Base-by-base conservation (phyloP, 2,329 filamentous ascomycete genomes). In the Daldinia sp. region DNA sequence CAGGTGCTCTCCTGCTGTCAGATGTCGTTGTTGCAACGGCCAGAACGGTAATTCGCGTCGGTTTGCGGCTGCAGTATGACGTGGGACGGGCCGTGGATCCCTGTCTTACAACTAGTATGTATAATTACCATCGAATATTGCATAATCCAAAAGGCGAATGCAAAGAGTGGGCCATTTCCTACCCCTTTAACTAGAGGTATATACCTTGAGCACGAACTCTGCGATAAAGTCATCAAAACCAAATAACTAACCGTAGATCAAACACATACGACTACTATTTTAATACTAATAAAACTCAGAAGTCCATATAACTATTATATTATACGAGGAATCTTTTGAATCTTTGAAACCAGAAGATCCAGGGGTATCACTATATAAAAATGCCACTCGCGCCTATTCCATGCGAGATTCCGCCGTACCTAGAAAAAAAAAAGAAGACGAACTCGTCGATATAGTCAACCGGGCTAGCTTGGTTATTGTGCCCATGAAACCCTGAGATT, bases 401-500 rank as follows among this genome's bases (percentile, higher is more conserved):
- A 61, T 63, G 23, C 52, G 51, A 37, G 17, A 59, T 60, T 57
- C 53, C 52, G 41, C 10, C 25, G 27, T 52, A 43, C 29, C 39
- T 41, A 15, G 15, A 35, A 35, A 35, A 6, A 45, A 35, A 6
- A 45, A 15, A 29, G 47, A 55, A 50, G 25, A 25, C 23, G 45
- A 56, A 17, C 25, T 55, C 43, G 15, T 23, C 29, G 32, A 55
- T 61, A 41, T 23, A 43, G 37, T 27, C n/a, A 15, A 7, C 6
- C 15, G 19, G 41, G 55, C 25, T n/a, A 17, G 43, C 51, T 30
- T 1, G 10, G 41, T 64, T 58, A 69, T 55, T 72, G 62, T 3
- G 73, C 74, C 74, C 74, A 76, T 8, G 73, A 76, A 1, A 76
- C 74, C 54, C 73, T 61, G 2, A 75, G 63, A 50, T 75, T 73